Percentiles rank a stretch among this genome's conserved stretches.
phyloP scores from a whole-genome alignment of 768 basidiomycete species.

The Hortiboletus campestris region DNA sequence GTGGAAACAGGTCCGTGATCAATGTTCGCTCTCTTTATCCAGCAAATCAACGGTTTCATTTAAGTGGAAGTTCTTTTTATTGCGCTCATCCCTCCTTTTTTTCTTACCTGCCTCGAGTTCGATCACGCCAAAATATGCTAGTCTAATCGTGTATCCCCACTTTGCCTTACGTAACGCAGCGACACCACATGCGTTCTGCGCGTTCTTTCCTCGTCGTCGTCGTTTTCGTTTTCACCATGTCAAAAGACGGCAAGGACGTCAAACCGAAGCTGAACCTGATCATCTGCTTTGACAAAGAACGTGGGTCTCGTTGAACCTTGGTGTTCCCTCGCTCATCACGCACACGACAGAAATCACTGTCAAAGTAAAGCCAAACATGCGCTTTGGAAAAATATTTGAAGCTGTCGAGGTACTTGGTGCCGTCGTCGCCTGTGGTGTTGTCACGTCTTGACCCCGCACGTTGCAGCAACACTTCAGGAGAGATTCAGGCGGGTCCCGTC shows the following conservation, averaged over 20 bases:
- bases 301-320: constrained; percentile 34
- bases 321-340: background rate
- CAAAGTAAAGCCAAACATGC: constrained; percentile 62
- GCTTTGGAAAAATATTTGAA: constrained; percentile 65
- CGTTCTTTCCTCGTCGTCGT: background rate
- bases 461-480: constrained; percentile 60
- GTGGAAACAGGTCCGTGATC: constrained; percentile 53
- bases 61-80: constrained; percentile 66
- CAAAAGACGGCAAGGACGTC: constrained; percentile 43
- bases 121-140: background rate
- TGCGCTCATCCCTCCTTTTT: background rate
- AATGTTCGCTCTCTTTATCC: background rate
- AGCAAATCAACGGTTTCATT: background rate
- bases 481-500: constrained; percentile 43
- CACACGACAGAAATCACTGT: constrained; percentile 57
- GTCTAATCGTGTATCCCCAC: constrained; percentile 25
- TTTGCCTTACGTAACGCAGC: constrained; percentile 22
- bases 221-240: constrained; percentile 15
- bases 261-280: constrained; percentile 71
- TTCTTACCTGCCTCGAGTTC: background rate
- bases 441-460: background rate
- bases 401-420: constrained; percentile 55
- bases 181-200: background rate
- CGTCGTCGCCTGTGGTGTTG: background rate
- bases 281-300: constrained; percentile 51